A percentile compares a stretch with the other conserved stretches of the same genome.
phyloP scores from a whole-genome alignment of 2,329 filamentous ascomycete species.

The Neofusicoccum kwambonambiense region DNA sequence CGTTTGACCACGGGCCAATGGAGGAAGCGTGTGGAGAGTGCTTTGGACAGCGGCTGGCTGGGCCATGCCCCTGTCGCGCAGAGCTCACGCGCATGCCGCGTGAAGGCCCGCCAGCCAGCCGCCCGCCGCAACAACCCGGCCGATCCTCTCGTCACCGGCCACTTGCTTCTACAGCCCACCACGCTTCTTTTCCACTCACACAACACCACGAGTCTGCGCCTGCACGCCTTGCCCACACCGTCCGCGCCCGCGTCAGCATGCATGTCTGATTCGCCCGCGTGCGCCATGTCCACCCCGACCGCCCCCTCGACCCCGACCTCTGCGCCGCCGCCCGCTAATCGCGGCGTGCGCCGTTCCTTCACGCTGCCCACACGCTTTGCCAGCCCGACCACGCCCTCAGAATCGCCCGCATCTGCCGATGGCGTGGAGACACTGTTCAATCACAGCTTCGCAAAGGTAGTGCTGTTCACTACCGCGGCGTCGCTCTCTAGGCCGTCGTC shows the following conservation, averaged over 20 bases:
- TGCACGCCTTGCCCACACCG: not conserved
- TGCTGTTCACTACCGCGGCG: constrained; percentile 56
- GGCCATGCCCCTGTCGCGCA: constrained; percentile 6
- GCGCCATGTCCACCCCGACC: constrained; percentile 33
- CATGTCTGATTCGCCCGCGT: constrained; percentile 24
- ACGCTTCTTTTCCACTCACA: constrained; percentile 1
- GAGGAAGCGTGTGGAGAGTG: not conserved
- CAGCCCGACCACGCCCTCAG: constrained; percentile 27
- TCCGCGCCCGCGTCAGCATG: constrained; percentile 24
- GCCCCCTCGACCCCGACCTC: constrained; percentile 29
- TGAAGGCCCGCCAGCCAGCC: constrained; percentile 13
- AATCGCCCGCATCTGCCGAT: constrained; percentile 39
- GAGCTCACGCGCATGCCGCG: constrained; percentile 13
- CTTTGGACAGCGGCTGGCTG: not conserved
- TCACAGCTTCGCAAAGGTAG: constrained; percentile 70
- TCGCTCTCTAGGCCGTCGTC: constrained; percentile 35
- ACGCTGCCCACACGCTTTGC: constrained; percentile 46
- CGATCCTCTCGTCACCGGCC: constrained; percentile 14
- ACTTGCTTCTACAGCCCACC: constrained; percentile 6
- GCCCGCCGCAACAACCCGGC: constrained; percentile 2
- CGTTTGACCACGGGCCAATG: constrained; percentile 3
- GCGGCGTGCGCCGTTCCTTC: constrained; percentile 44
- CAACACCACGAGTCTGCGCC: constrained; percentile 11
- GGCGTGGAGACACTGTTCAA: constrained; percentile 70
- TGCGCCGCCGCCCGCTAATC: constrained; percentile 25